Base-by-base conservation (phyloP, 805 yeast species). In the Pichia occidentalis region DNA sequence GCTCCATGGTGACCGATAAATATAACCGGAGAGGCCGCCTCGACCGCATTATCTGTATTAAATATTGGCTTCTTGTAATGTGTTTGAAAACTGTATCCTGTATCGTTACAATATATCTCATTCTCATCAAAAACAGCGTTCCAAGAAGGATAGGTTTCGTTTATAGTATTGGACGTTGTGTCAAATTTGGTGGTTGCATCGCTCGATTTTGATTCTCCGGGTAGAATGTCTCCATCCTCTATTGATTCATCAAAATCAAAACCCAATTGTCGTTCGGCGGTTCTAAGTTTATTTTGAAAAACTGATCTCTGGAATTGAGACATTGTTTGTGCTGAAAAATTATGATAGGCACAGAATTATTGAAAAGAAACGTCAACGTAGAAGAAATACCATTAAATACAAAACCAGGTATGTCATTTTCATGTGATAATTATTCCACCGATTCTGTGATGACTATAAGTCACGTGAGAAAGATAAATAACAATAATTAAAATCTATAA, bases 1-100 rank as follows among this genome's bases (percentile, higher is more conserved):
- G 96, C 97, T 2, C 99, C 99, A 58, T 92, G 99, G 47, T 85
- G 92, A 48, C 79, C 77, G 2, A 92, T 61, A 48, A 84, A 77
- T 1, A 86, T 50, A 0, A 62, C 53, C 4, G 94, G 86, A 0
- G 53, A 50, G 1, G 50, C 43, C 0, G 48, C 37, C 7, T 30
- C 24, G 12, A n/a, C 29, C 5, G 14, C 27, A 8, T 37, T 25
- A 4, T 28, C 34, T 7, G 34, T n/a, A 8, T 35, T n/a, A 14
- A 12, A 8, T 4, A 29, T 19, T 0, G 95, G 88, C 1, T 74
- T 65, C 7, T 64, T 63, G 47, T 67, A 83, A 54, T 77, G 84
- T 0, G 77, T 71, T 42, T 78, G 73, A 52, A 77, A 73, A 6
- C 41, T 32, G 26, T 60, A 57, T 0, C 61, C 61, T 1, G 53